Evolutionary conservation across 108 stramenopile species (phyloP).

Genomic region (Tribonema minus): DNA sequence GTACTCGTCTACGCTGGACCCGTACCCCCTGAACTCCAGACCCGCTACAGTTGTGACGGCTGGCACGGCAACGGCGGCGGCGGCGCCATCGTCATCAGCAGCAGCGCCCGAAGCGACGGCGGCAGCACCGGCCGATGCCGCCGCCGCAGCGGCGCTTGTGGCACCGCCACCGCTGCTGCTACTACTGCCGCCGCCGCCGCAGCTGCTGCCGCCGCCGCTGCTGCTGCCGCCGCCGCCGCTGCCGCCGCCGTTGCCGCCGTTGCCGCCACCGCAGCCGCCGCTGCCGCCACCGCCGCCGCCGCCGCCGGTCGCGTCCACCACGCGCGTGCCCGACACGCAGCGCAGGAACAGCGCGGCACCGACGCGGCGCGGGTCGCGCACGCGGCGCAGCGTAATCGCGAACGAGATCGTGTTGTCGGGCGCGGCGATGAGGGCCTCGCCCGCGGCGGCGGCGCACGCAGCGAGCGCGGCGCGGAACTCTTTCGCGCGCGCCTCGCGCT

Average conservation of each 20-base stretch:
- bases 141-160: too few relatives aligned
- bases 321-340: conserved; percentile 80
- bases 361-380: not conserved
- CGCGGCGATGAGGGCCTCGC: conserved; percentile 74
- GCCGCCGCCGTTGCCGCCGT: too few relatives aligned
- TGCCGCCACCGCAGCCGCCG: too few relatives aligned
- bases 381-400: conserved; percentile 70
- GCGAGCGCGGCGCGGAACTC: conserved; percentile 10
- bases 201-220: too few relatives aligned
- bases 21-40: conserved; percentile 21
- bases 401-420: conserved; percentile 89
- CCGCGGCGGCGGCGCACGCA: conserved; percentile 68
- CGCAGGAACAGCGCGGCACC: conserved; percentile 75
- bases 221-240: conserved; percentile 1
- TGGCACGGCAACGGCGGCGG: too few relatives aligned
- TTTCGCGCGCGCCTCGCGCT: conserved; percentile 48
- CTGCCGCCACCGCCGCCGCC: too few relatives aligned
- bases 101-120: too few relatives aligned
- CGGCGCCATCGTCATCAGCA: too few relatives aligned
- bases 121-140: too few relatives aligned
- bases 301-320: too few relatives aligned
- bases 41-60: conserved; percentile 12
- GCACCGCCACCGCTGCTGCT: too few relatives aligned
- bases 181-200: too few relatives aligned
- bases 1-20: conserved; percentile 13